A percentile compares a stretch with the other conserved stretches of the same genome.
These are phyloP conservation scores for Starmerella lactis-condensi DNA, from an alignment of 805 yeast genomes.

Conservation along the genomic window DNA sequence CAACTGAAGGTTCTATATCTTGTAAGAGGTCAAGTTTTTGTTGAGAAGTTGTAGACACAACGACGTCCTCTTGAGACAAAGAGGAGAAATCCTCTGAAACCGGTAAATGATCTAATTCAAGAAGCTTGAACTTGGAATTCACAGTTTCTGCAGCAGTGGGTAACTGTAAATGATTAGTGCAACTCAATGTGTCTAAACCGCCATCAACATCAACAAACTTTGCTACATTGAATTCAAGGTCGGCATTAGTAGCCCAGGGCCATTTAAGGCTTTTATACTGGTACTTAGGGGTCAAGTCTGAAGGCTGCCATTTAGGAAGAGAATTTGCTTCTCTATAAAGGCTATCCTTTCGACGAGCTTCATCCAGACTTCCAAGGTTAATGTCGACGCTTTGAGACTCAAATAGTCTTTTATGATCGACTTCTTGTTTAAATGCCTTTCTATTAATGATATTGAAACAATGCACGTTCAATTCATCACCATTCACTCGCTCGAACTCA, in stretches of 20 bases:
- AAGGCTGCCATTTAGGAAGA: no score
- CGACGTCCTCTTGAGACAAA: no score
- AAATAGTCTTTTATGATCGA: constrained; percentile 34
- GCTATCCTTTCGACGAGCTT: no score
- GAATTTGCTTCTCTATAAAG: no score
- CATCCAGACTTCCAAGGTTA: constrained; percentile 10
- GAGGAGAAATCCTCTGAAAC: no score
- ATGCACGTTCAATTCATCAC: no score
- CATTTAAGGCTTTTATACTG: constrained; percentile 6
- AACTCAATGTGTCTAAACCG: neutral
- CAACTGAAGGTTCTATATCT: no score
- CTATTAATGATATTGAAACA: constrained; percentile 32
- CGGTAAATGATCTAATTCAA: neutral
- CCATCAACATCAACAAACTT: constrained; percentile 1
- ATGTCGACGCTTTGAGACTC: constrained; percentile 2
- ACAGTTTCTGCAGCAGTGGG: constrained; percentile 6
- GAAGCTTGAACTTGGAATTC: constrained; percentile 2
- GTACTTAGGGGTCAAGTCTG: constrained; percentile 4
- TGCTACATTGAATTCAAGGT: neutral
- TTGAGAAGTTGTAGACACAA: no score
- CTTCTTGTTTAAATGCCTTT: constrained; percentile 23
- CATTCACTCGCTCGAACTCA: no score
- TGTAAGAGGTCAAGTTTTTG: no score
- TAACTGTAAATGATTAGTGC: neutral
- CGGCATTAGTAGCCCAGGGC: constrained; percentile 9